A percentile compares a stretch with the other conserved stretches of the same genome.
Evolutionary conservation across 2,329 filamentous ascomycete genomes (phyloP).

Genomic region (Nothopassalora personata): DNA sequence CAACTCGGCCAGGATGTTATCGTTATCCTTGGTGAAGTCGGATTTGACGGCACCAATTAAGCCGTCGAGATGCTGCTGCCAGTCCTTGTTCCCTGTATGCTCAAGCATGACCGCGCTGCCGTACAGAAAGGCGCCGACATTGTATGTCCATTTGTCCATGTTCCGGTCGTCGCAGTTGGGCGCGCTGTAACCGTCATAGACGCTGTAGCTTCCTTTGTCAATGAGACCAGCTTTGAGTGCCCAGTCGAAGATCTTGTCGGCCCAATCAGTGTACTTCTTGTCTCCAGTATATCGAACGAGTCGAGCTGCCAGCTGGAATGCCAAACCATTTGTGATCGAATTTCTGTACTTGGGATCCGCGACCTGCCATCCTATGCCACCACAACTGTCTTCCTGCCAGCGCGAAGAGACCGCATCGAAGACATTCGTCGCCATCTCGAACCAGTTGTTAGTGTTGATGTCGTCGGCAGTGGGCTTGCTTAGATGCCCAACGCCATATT

Average conservation of each 20-base stretch:
- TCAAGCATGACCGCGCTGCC: conserved; percentile 47
- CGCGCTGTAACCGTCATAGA: conserved; percentile 45
- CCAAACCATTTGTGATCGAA: conserved; percentile 72
- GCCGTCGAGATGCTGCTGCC: conserved; percentile 21
- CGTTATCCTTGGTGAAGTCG: conserved; percentile 37
- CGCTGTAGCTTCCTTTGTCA: conserved; percentile 45
- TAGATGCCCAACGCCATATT: conserved; percentile 61
- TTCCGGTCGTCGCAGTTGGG: conserved; percentile 36
- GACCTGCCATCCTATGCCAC: conserved; percentile 72
- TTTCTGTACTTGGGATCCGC: conserved; percentile 63
- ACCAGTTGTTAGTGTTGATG: conserved; percentile 46
- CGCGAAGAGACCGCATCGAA: conserved; percentile 70
- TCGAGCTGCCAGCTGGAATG: conserved; percentile 71
- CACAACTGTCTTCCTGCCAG: conserved; percentile 64
- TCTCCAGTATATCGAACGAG: conserved; percentile 43
- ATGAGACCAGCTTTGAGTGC: conserved; percentile 50
- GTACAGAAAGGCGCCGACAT: conserved; percentile 41
- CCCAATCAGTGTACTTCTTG: conserved; percentile 60
- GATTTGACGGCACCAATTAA: conserved; percentile 25
- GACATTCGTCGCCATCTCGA: conserved; percentile 67
- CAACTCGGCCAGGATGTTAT: conserved; percentile 40
- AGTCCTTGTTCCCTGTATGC: conserved; percentile 8
- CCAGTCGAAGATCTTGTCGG: conserved; percentile 37
- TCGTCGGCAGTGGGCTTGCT: background rate
- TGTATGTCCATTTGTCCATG: conserved; percentile 45